Evolutionary conservation across 1,284 basidiomycete genomes (phyloP), one percentile per base, ranked within the genome.

Genomic region (Malassezia dermatis): DNA sequence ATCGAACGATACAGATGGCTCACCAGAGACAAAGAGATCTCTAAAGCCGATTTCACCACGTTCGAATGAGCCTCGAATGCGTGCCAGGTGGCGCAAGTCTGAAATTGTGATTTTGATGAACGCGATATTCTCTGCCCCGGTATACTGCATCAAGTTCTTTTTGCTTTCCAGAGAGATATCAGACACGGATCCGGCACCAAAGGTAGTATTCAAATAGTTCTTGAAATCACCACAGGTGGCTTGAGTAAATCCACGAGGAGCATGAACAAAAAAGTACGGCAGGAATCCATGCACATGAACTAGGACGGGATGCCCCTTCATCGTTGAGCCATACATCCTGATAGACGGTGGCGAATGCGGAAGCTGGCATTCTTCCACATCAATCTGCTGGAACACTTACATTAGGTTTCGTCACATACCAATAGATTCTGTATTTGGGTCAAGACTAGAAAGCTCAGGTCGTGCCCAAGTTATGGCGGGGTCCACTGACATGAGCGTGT

Each of bases 281-380:
- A 69, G 60, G 47, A 74, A 74, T 41, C 67, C 69, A 46, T 71
- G 58, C n/a, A 74, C 69, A 50, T 74, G 71, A 8, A 65, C 69
- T 28, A 70, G 61, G 4, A 74, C 71, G 21, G 71, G 67, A 54
- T 73, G 56, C 8, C 67, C 70, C 42, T 65, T 43, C 35, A 53
- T 44, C 27, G 69, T 73, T 28, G 71, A 63, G 44, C 71, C 71
- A 32, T 71, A 74, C 61, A 74, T 71, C 35, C 71, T 63, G 56
- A 74, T 73, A 35, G 60, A 55, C 11, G 70, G 71, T 19, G 62
- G 53, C 23, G 63, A 51, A 19, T 61, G 59, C 5, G 67, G 58
- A 24, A 56, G 48, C 41, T 64, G 64, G 21, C 62, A 54, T 56
- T 74, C 71, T 44, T 74, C 71, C 39, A 73, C 66, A 43, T 74